phyloP scores from a whole-genome alignment of 495 filamentous ascomycete species.

The Diplogelasinospora grovesii region DNA sequence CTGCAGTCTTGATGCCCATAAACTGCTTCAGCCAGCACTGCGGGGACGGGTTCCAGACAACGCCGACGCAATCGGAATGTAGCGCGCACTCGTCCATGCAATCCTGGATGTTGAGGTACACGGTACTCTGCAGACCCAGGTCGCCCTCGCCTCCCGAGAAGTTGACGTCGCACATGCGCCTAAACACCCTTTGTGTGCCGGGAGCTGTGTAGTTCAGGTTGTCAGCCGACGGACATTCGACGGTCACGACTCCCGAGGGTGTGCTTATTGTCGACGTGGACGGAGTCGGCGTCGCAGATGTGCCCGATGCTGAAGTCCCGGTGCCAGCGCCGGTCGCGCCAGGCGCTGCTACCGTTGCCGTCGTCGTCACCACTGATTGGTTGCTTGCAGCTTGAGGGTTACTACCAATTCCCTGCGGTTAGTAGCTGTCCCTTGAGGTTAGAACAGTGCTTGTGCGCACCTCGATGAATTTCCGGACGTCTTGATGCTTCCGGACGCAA shows the following conservation, averaged over 20 bases:
- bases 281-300: no score
- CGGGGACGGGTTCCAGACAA: conserved; percentile 6
- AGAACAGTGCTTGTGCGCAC: no score
- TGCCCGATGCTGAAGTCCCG: no score
- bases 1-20: conserved; percentile 1
- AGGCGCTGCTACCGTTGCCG: no score
- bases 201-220: conserved; percentile 8
- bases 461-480: conserved; percentile 4
- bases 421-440: no score
- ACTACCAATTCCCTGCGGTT: no score
- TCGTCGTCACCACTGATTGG: no score
- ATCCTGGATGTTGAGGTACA: conserved; percentile 3
- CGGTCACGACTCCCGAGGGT: background rate
- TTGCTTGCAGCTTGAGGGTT: no score
- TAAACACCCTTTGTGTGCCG: conserved; percentile 2
- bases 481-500: conserved; percentile 13
- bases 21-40: conserved; percentile 22
- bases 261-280: background rate
- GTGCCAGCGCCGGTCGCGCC: no score
- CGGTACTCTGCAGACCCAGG: background rate
- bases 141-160: conserved; percentile 12
- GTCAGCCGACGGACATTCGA: conserved; percentile 12
- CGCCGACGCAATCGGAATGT: conserved; percentile 10
- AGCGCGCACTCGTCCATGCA: conserved; percentile 17
- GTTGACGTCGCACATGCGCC: conserved; percentile 10